Base-by-base conservation (phyloP, 257 asterid species). In the Plantago elongata region DNA sequence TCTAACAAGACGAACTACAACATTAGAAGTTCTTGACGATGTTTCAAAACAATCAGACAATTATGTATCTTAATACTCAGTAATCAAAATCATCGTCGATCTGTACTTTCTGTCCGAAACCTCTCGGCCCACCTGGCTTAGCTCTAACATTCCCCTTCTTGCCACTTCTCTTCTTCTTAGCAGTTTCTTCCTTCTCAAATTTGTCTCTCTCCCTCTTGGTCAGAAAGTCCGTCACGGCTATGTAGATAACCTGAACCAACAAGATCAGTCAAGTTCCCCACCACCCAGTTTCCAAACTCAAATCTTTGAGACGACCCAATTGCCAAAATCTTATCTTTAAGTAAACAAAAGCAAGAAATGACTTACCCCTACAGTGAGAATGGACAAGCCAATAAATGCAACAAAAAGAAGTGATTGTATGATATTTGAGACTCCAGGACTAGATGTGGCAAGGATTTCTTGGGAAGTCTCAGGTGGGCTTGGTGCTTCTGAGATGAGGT, bases 221-320 rank as follows among this genome's bases (percentile, higher is more conserved):
- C 86, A 92, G 66, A 88, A 78, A 92, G 63, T 92, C 99, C 45
- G 96, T 83, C 45, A 86, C 93, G 0, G 77, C 95, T 51, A 92
- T 81, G 79, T 89, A 92, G 79, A 89, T 71, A 7, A 89, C 89
- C 97, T 89, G 82, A 50, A 29, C 43, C 43, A 18, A 12, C 13
- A 59, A 47, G 69, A 67, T 59, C 64, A 74, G 43, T 29, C 60
- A 18, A 22, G 27, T 22, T 22, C 2, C 27, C 2, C 27, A 22
- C 27, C 1, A 22, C 27, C 27, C 27, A 22, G 27, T 22, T 22
- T 22, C 27, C 27, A 63, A 61, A 18, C 60, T 74, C 75, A 65
- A 52, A 11, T 6, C 3, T 16, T n/a, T 30, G 45, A 27, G 11
- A 11, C 27, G 5, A 42, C 27, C 27, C 27, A 18, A 1, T 11